Evolutionary conservation across 1,284 basidiomycete genomes (phyloP), one percentile per base, ranked within the genome.

Genomic region (Puccinia novopanici): DNA sequence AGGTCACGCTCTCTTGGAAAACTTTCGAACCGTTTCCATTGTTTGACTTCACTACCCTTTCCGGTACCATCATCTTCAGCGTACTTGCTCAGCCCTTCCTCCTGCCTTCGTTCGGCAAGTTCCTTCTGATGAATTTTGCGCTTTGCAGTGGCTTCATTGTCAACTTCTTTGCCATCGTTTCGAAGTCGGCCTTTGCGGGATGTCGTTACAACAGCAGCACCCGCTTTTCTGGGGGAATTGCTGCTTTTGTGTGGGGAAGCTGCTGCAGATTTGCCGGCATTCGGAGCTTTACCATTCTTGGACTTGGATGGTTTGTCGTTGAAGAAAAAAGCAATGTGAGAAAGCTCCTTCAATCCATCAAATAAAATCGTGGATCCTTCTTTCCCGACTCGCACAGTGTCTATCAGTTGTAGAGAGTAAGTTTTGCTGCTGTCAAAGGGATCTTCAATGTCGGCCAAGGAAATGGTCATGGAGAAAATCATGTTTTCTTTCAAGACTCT

Each of bases 1-100:
- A 99, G 87, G 81, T 92, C 93, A 30, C 90, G 92, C 85, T 98
- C 96, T 54, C 95, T 92, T 86, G 94, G 95, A 87, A 98, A 99
- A 84, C 94, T 96, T 87, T 95, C 94, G 87, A 98, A 99, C 82
- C 92, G 91, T 86, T 96, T 96, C 91, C 95, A 95, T 0, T 90
- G 89, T 86, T 97, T 97, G 42, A 92, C 92, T 17, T 52, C 63
- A 83, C 85, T 65, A 61, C 84, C 85, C 50, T 67, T 48, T 37
- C 75, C 75, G 34, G 61, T 76, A n/a, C 75, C 75, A 67, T 76
- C 75, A 68, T 77, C 75, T 68, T 90, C 91, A 0, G 93, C 92
- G 85, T 91, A 98, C 83, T 91, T 92, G 81, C 91, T 90, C 34
- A 98, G 85, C 27, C 96, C 97, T 50, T 93, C 92, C 1, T 89